phyloP scores from a whole-genome alignment of 495 filamentous ascomycete species.

The Hypoxylon fragiforme region DNA sequence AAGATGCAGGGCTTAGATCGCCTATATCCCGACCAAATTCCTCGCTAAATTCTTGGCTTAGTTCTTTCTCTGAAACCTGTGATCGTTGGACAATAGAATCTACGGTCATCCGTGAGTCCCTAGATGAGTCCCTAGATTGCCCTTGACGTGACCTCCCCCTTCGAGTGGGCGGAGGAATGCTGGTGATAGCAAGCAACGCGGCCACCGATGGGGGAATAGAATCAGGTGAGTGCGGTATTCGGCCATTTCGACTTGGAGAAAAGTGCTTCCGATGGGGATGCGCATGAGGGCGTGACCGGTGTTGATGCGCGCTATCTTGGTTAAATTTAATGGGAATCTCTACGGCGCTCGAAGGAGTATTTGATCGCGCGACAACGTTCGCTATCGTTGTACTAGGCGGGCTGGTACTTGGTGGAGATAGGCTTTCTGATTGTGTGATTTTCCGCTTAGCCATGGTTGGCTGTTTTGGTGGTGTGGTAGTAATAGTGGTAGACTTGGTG shows the following conservation, averaged over 20 bases:
- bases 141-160: slow-evolving; percentile 23
- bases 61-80: slow-evolving; percentile 54
- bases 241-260: slow-evolving; percentile 33
- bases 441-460: slow-evolving; percentile 37
- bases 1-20: slow-evolving; percentile 29
- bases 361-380: slow-evolving; percentile 38
- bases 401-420: slow-evolving; percentile 34
- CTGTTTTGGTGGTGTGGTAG: slow-evolving; percentile 19
- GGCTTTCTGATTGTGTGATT: slow-evolving; percentile 24
- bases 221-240: slow-evolving; percentile 51
- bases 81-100: slow-evolving; percentile 53
- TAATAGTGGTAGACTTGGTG: slow-evolving; percentile 6
- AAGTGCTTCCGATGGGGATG: slow-evolving; percentile 26
- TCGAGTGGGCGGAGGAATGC: slow-evolving; percentile 55
- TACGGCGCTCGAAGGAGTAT: slow-evolving; percentile 48
- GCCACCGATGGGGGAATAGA: slow-evolving; percentile 61
- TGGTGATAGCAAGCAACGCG: slow-evolving; percentile 61
- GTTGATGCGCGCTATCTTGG: slow-evolving; percentile 33
- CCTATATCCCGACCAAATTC: slow-evolving; percentile 24
- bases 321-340: slow-evolving; percentile 48
- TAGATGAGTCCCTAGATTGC: slow-evolving; percentile 36
- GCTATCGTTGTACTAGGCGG: slow-evolving; percentile 37
- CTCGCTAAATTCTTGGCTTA: slow-evolving; percentile 48
- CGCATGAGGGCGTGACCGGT: slow-evolving; percentile 21
- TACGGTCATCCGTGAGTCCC: slow-evolving; percentile 57